Base-by-base conservation (phyloP, 2,329 filamentous ascomycete genomes). In the Sordariomycetes sp. region DNA sequence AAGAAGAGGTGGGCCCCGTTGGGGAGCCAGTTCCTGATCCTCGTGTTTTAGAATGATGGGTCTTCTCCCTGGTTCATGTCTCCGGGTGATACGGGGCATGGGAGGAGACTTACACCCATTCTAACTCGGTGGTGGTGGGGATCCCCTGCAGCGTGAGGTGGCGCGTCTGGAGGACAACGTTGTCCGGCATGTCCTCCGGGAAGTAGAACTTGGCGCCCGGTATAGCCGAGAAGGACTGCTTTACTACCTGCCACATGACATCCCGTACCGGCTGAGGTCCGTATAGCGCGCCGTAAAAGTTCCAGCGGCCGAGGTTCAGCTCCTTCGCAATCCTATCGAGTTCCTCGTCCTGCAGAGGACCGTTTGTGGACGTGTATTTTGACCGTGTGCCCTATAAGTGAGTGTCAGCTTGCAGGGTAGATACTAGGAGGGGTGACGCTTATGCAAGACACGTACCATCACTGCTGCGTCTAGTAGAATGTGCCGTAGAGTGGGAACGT, bases 401-500 rank as follows among this genome's bases (percentile, higher is more conserved):
- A n/a, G 24, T 12, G 34, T 35, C 12, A 35, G 34, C 34, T n/a
- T n/a, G n/a, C n/a, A n/a, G n/a, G n/a, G n/a, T n/a, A n/a, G n/a
- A n/a, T n/a, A n/a, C n/a, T n/a, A n/a, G n/a, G n/a, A n/a, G n/a
- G n/a, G n/a, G n/a, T 40, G 12, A 18, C 5, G 6, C 12, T 37
- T 54, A 54, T 24, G 12, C 12, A 7, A n/a, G n/a, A 12, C 35
- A 54, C 53, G 18, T 46, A 55, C 70, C 58, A 69, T 69, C 3
- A 73, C 70, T 4, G 71, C 72, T 1, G 73, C 71, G 59, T 76
- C 74, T 2, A 76, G 65, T 3, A 73, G 62, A 24, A 77, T 70
- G 59, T 76, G 72, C 1, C 75, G 68, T 20, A 78, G 64, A 20
- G 72, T 73, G 1, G 76, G 74, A 0, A 76, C 74, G 57, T 79